Evolutionary conservation across 805 yeast genomes (phyloP), one percentile per base, ranked within the genome.

Genomic region (Spathaspora girioi): DNA sequence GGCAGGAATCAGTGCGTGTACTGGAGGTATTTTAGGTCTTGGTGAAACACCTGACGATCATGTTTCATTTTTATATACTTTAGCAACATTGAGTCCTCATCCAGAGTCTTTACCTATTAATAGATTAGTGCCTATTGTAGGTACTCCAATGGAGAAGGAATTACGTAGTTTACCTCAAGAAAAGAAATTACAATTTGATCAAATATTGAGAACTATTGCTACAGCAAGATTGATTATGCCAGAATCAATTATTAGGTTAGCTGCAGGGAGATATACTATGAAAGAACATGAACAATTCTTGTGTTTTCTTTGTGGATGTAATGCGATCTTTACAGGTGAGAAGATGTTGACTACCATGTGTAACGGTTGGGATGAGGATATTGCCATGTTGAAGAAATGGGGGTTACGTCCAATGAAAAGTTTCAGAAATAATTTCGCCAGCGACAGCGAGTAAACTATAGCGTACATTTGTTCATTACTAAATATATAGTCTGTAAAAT

Each of bases 31-130:
- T 47, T 69, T 87, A 32, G 94, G 94, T 1, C 73, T 87, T 35
- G 94, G 93, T 14, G 94, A 87, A 62, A 81, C 89, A 9, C 73
- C 72, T 27, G 85, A 82, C 3, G 93, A 87, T 62, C 91, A 84
- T 58, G 69, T 87, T 45, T 81, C 87, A 2, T 86, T 87, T 54
- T 61, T 86, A 44, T 73, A 82, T 60, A 85, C 92, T 0, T 67
- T 87, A 52, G 74, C 90, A 1, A 87, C 84, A 6, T 73, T 88
- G 83, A 76, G 78, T 1, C 67, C 73, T n/a, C 93, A 87, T 57
- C 94, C 94, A 1, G 94, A 87, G 65, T 84, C 90, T 1, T 73
- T 87, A 49, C 94, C 94, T n/a, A 86, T 87, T 56, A 87, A 87
- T 64, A 75, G 87, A 58, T 71, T 87, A 45, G 89, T 87, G n/a